Evolutionary conservation across 2,329 filamentous ascomycete genomes (phyloP), one percentile per base, ranked within the genome.

Genomic region (Ophiocordyceps australis): DNA sequence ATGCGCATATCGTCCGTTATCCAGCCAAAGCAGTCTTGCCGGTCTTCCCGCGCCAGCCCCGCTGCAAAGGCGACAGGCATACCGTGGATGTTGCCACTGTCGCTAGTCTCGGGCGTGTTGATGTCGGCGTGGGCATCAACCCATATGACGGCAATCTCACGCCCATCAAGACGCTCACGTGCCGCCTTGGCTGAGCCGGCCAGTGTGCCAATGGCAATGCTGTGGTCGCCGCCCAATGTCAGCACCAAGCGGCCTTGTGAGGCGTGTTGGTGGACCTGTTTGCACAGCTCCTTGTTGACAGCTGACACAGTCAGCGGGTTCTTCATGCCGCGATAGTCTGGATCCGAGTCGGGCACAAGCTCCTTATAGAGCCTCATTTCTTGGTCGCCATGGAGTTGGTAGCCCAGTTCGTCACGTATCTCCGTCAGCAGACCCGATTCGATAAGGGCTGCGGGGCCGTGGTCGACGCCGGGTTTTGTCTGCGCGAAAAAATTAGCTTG

Each of bases 101-200:
- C 78, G 36, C 77, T 86, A 24, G 71, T 76, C 65, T 95, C 85
- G 27, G 86, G 89, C 2, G 80, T 83, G 58, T 98, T 98, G 61
- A 98, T 94, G 52, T 98, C 89, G 28, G 86, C 77, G 52, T 98
- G 89, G 15, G 89, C 89, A 52, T 98, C 89, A 17, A 98, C 89
- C 89, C 89, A 98, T 49, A 98, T 91, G 30, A 98, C 81, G 9
- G 83, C 89, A 34, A 94, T 74, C 41, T 95, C 86, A 29, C 76
- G 65, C 23, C 60, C 70, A n/a, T n/a, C n/a, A 31, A 92, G 57
- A 12, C 86, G 61, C 62, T 98, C 85, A 30, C 80, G 71, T 21
- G 81, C 74, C 0, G 86, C 89, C 56, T 76, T 80, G 19, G 85
- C 80, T 2, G 77, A 81, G 21, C 89, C 89, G 16, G 77, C 76